These are phyloP conservation scores for Lobosporangium transversale DNA, from an alignment of 192 early-diverging fungal species.

Conservation along the genomic window DNA sequence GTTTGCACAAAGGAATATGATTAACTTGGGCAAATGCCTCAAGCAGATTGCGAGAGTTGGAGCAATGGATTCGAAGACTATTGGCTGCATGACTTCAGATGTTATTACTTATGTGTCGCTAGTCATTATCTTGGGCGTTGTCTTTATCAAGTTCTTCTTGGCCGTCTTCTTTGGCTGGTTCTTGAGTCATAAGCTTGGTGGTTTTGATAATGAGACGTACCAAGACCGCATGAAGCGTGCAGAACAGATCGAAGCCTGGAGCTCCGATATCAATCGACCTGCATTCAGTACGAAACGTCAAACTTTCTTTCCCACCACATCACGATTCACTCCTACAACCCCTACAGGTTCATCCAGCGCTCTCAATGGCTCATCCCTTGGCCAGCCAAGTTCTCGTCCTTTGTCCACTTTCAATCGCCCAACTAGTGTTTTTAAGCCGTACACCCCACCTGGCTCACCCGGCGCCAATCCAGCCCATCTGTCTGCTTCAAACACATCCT, in stretches of 20 bases:
- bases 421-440: conserved; percentile 47
- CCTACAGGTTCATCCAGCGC: conserved; percentile 13
- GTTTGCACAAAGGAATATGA: conserved; percentile 54
- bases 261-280: conserved; percentile 71
- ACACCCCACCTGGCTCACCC: conserved; percentile 47
- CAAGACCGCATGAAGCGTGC: conserved; percentile 75
- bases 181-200: conserved; percentile 78
- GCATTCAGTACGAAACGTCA: conserved; percentile 53
- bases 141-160: conserved; percentile 76
- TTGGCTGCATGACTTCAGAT: conserved; percentile 87
- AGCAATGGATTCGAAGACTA: conserved; percentile 75
- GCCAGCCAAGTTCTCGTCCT: conserved; percentile 20
- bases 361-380: conserved; percentile 19
- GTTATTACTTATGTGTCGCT: conserved; percentile 82
- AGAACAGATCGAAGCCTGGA: conserved; percentile 80
- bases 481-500: conserved; percentile 25
- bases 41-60: conserved; percentile 81
- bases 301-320: conserved; percentile 43
- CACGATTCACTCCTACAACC: conserved; percentile 55
- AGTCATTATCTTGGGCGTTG: conserved; percentile 70
- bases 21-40: conserved; percentile 73
- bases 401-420: conserved; percentile 48
- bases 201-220: conserved; percentile 71
- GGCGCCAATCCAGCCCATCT: conserved; percentile 27
- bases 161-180: conserved; percentile 87